Percentiles rank a stretch among this genome's conserved stretches.
phyloP scores from a whole-genome alignment of 768 basidiomycete species.

The Mycena vitilis region DNA sequence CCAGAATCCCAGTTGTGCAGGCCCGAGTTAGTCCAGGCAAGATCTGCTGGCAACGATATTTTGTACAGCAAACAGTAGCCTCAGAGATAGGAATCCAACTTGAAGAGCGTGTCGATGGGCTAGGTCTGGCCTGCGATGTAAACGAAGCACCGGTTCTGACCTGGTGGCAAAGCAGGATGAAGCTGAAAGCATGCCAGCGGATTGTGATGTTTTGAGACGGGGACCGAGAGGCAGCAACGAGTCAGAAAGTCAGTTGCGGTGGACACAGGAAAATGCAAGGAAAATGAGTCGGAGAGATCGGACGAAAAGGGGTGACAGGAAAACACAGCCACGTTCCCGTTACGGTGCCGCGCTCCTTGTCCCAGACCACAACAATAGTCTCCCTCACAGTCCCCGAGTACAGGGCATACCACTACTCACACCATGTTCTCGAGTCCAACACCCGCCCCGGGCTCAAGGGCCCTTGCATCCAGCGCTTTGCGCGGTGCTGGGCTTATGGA shows the following conservation, averaged over 20 bases:
- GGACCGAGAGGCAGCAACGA: background rate
- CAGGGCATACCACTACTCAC: slow-evolving; percentile 3
- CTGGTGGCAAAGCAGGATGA: no score
- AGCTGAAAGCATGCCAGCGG: no score
- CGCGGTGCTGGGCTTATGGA: slow-evolving; percentile 84
- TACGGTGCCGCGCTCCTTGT: slow-evolving; percentile 15
- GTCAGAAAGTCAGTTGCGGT: background rate
- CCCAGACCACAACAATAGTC: slow-evolving; percentile 19
- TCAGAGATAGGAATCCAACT: no score
- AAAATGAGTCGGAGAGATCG: background rate
- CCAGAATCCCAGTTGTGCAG: no score
- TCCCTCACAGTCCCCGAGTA: background rate
- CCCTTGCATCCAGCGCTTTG: slow-evolving; percentile 70
- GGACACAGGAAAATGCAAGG: background rate
- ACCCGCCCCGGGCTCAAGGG: slow-evolving; percentile 66
- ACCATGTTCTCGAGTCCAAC: slow-evolving; percentile 72
- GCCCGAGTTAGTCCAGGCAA: no score
- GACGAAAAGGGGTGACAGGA: background rate
- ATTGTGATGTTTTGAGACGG: no score
- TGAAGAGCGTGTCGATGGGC: no score
- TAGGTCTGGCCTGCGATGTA: no score
- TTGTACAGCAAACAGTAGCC: no score
- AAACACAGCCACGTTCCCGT: background rate
- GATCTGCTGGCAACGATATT: no score
- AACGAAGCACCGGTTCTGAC: no score